Evolutionary conservation across 1,284 basidiomycete genomes (phyloP).

Genomic region (Cerioporus squamosus): DNA sequence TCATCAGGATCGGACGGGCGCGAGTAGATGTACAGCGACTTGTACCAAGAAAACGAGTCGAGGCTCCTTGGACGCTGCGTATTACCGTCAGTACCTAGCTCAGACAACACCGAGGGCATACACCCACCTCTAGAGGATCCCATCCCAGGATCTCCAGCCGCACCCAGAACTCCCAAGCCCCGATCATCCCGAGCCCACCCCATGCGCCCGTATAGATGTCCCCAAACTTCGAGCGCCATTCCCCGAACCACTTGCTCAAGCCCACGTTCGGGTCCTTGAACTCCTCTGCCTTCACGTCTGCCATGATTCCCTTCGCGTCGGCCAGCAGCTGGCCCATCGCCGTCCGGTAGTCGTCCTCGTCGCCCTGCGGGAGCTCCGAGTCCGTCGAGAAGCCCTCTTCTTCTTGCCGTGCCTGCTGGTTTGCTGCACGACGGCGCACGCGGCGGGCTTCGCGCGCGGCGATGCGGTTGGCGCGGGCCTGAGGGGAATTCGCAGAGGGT

Average conservation of each 20-base stretch:
- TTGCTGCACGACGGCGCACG: slow-evolving; percentile 40
- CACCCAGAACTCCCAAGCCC: slow-evolving; percentile 97
- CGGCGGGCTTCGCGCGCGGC: slow-evolving; percentile 56
- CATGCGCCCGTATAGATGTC: slow-evolving; percentile 90
- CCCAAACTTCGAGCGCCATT: slow-evolving; percentile 77
- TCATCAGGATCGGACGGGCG: slow-evolving; percentile 46
- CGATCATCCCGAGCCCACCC: slow-evolving; percentile 87
- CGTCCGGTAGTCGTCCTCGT: slow-evolving; percentile 70
- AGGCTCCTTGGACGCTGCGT: slow-evolving; percentile 60
- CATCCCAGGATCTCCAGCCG: slow-evolving; percentile 86
- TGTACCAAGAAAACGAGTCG: slow-evolving; percentile 87
- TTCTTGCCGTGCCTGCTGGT: slow-evolving; percentile 29
- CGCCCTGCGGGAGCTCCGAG: slow-evolving; percentile 66
- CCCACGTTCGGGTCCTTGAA: slow-evolving; percentile 85
- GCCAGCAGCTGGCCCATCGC: slow-evolving; percentile 63
- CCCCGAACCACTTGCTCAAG: slow-evolving; percentile 70
- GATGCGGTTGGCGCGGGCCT: slow-evolving; percentile 55
- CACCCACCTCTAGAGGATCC: slow-evolving; percentile 81
- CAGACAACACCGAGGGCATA: background rate
- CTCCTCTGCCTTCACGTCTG: slow-evolving; percentile 88
- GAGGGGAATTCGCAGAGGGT: slow-evolving; percentile 50
- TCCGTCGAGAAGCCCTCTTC: slow-evolving; percentile 89
- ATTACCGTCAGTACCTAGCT: slow-evolving; percentile 10
- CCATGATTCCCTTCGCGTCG: slow-evolving; percentile 62
- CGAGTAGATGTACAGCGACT: slow-evolving; percentile 78